These are phyloP conservation scores for Scleromitrula shiraiana DNA, from an alignment of 2,329 filamentous ascomycete species.

Conservation along the genomic window DNA sequence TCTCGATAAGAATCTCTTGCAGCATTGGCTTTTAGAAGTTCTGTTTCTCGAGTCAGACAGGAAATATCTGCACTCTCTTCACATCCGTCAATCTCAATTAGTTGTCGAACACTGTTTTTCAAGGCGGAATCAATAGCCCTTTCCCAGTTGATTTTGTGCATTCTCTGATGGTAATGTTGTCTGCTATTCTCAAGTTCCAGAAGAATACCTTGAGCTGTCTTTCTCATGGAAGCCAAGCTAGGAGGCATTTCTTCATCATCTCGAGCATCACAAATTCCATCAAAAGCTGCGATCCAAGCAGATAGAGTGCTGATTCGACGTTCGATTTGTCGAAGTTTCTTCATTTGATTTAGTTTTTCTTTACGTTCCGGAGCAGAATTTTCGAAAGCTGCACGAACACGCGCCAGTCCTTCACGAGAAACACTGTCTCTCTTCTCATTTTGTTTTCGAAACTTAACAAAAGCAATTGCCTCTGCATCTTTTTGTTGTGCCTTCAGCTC, in stretches of 20 bases:
- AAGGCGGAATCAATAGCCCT: constrained; percentile 79
- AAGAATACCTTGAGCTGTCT: constrained; percentile 81
- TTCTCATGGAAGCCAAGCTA: constrained; percentile 68
- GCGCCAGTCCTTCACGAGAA: constrained; percentile 67
- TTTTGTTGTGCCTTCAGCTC: constrained; percentile 90
- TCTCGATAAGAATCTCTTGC: constrained; percentile 71
- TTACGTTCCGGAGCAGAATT: constrained; percentile 69
- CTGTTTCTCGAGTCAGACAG: constrained; percentile 70
- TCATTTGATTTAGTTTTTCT: constrained; percentile 72
- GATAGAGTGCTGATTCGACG: constrained; percentile 79
- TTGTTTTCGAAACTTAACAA: constrained; percentile 85
- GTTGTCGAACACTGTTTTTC: constrained; percentile 72
- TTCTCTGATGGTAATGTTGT: constrained; percentile 79
- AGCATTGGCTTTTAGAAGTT: constrained; percentile 75
- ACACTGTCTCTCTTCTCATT: constrained; percentile 73
- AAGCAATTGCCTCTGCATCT: constrained; percentile 73
- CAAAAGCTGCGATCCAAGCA: constrained; percentile 88
- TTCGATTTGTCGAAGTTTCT: constrained; percentile 74
- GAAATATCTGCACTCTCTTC: constrained; percentile 60
- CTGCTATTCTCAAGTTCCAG: constrained; percentile 83
- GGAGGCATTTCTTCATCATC: constrained; percentile 63
- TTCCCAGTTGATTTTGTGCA: constrained; percentile 80
- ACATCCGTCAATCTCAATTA: constrained; percentile 62
- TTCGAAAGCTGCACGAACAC: constrained; percentile 77
- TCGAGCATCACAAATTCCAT: constrained; percentile 65